Evolutionary conservation across 768 basidiomycete species (phyloP), one percentile per base, ranked within the genome.

Genomic region (Pseudohyphozyma bogoriensis): DNA sequence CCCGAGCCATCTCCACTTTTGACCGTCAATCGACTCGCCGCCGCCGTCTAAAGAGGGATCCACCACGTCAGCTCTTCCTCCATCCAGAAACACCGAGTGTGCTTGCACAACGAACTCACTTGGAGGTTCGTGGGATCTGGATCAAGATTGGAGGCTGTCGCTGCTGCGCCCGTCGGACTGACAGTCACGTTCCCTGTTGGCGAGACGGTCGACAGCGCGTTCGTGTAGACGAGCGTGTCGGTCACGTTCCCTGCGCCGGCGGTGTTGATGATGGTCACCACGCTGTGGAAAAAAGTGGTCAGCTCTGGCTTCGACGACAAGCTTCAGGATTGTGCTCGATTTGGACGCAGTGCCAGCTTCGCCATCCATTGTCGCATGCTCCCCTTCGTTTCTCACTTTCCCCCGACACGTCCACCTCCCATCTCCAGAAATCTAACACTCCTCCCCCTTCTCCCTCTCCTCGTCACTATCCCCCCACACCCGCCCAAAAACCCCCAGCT

Each of bases 151-250:
- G 50, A 58, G 12, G n/a, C 57, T 6, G 53, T 55, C 28, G 52
- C 53, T 10, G 57, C 62, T 1, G 57, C 57, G 8, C 28, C 24
- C 6, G 22, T 20, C 8, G 60, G 55, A 0, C 51, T 24, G 1
- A 63, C 29, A 11, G 62, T 63, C 20, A 63, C 50, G 53, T 63
- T 63, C 9, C 62, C 62, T 15, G 62, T 63, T 2, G 62, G 62
- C 6, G 37, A 37, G 20, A 63, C 62, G 26, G 62, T 63, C 4
- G 46, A 36, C 0, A 33, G 20, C 0, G 62, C 62, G 8, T 52
- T 53, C 1, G 62, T 63, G 53, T 63, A 63, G n/a, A 40, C n/a
- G 49, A 63, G 58, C 0, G 29, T 15, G 52, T 63, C 62, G 40
- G 56, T 29, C 8, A 28, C 32, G 12, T 46, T 52, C 12, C 53